Evolutionary conservation across 164 flowering plant species (phyloP).

Genomic region (Liriodendron chinense): DNA sequence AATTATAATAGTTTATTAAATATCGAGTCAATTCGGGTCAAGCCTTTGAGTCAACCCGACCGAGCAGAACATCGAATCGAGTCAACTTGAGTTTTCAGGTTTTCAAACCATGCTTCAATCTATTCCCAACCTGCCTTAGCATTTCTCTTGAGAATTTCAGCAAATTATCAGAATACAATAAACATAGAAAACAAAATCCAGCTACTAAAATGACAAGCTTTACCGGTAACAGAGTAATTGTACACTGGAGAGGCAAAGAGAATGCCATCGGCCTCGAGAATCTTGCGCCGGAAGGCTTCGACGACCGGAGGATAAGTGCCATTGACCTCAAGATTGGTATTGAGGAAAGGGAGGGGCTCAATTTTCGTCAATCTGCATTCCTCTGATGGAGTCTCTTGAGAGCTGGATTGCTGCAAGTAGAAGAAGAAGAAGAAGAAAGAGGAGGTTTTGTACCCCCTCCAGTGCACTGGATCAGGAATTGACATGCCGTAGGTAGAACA

Average conservation of each 20-base stretch:
- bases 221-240: constrained; percentile 49
- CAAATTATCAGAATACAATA: not conserved
- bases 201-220: too few species aligned
- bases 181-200: too few species aligned
- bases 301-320: constrained; percentile 45
- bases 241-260: constrained; percentile 61
- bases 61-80: too few species aligned
- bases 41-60: too few species aligned
- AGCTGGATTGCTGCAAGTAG: constrained; percentile 27
- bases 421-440: not conserved
- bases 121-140: too few species aligned
- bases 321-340: constrained; percentile 45
- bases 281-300: constrained; percentile 46
- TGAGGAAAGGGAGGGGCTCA: constrained; percentile 37
- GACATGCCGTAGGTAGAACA: not conserved
- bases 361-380: constrained; percentile 44
- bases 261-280: constrained; percentile 37
- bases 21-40: too few species aligned
- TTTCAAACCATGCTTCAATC: too few species aligned
- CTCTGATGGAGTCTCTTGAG: constrained; percentile 26
- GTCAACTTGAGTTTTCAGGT: too few species aligned
- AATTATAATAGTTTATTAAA: too few species aligned
- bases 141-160: too few species aligned
- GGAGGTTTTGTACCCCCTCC: not conserved
- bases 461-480: not conserved